Percentiles rank a stretch among this genome's conserved stretches.
These are phyloP conservation scores for Cyberlindnera euphorbiae DNA, from an alignment of 805 yeast genomes.

Conservation along the genomic window DNA sequence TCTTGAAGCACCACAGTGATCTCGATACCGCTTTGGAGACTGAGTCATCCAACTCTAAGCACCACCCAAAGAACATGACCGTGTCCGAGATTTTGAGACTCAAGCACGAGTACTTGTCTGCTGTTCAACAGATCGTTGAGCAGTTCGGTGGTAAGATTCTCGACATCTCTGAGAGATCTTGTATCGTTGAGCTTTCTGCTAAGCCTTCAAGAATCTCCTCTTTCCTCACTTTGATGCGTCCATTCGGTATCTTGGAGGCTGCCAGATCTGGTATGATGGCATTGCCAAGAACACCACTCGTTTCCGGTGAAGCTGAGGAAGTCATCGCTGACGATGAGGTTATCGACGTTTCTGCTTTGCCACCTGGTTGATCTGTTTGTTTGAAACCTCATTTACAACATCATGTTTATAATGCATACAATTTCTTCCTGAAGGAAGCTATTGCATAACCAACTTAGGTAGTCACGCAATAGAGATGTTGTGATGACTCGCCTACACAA, in stretches of 20 bases:
- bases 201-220: constrained; percentile 87
- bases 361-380: constrained; percentile 78
- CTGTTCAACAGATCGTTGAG: constrained; percentile 70
- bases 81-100: constrained; percentile 92
- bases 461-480: no score
- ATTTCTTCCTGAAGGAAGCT: constrained; percentile 10
- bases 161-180: constrained; percentile 89
- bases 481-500: no score
- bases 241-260: constrained; percentile 93
- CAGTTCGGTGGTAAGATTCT: constrained; percentile 93
- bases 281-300: constrained; percentile 89
- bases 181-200: constrained; percentile 90
- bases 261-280: constrained; percentile 99
- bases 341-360: constrained; percentile 85
- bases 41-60: constrained; percentile 34
- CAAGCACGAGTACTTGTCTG: constrained; percentile 83
- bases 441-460: no score
- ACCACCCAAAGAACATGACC: constrained; percentile 85
- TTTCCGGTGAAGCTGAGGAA: constrained; percentile 45
- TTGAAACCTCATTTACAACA: no score
- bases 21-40: constrained; percentile 28
- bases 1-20: constrained; percentile 73
- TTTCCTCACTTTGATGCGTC: constrained; percentile 84
- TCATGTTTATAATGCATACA: neutral
- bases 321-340: constrained; percentile 56